Evolutionary conservation across 2,329 filamentous ascomycete species (phyloP), one percentile per base, ranked within the genome.

Genomic region (Orbilia brochopaga): DNA sequence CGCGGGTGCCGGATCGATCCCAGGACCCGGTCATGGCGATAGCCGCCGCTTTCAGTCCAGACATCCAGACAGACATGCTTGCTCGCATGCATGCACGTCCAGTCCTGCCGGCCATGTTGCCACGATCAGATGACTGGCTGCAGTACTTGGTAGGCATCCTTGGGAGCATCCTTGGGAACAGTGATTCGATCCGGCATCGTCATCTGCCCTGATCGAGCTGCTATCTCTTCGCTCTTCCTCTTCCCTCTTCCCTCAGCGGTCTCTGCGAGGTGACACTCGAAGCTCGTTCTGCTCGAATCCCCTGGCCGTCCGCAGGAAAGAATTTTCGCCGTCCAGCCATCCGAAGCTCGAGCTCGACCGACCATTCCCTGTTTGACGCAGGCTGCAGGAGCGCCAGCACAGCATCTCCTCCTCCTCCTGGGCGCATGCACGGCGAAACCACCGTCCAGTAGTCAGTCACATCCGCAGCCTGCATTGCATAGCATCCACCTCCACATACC

Each of bases 381-480:
- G 54, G 32, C 37, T 48, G 42, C 24, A 59, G 40, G 24, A 44
- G 11, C 48, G 44, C 50, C 58, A 51, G 24, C 23, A 35, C 30
- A 62, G 42, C 58, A 23, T 11, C 21, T 11, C 21, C 32, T 24
- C 50, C 24, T 30, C 24, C 11, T 53, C 21, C 30, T 53, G 50
- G 50, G 50, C 50, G 24, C 30, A 30, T 19, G 11, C 10, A 23
- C 46, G 46, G 46, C 46, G 23, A 51, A 51, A 51, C 58, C 50
- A 35, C 50, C 42, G 51, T 35, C 59, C 44, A 32, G 50, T 56
- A 32, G 50, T 56, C 50, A 48, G 46, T 56, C 51, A 35, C 40
- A 52, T 50, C 51, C 53, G 52, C 60, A 63, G 50, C 44, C 44
- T 48, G 52, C 44, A 50, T 40, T 46, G 48, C 50, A 50, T 62